A percentile compares a stretch with the other conserved stretches of the same genome.
Evolutionary conservation across 345 rosid genomes (phyloP).

Genomic region (Moringa oleifera): DNA sequence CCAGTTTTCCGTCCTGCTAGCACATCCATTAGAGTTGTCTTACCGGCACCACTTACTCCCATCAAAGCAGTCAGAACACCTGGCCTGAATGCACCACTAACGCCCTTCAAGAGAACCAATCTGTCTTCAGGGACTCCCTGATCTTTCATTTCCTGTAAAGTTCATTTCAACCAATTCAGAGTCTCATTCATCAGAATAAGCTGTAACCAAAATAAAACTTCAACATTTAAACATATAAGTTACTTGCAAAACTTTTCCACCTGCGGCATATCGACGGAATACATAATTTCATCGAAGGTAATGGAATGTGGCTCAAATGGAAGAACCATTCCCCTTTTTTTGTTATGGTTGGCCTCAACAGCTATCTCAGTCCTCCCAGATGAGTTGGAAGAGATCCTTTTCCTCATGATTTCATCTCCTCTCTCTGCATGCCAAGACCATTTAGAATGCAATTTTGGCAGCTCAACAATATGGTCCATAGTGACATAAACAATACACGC

Average conservation of each 20-base stretch:
- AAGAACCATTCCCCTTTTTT: slow-evolving; percentile 64
- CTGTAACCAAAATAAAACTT: no score
- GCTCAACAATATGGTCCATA: no score
- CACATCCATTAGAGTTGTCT: slow-evolving; percentile 87
- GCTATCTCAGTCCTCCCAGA: no score
- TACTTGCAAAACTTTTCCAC: slow-evolving; percentile 26
- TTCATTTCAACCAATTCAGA: no score
- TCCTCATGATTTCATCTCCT: slow-evolving; percentile 11
- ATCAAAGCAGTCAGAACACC: slow-evolving; percentile 80
- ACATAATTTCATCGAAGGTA: slow-evolving; percentile 47
- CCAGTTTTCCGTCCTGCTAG: slow-evolving; percentile 85
- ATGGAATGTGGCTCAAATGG: slow-evolving; percentile 69
- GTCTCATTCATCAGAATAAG: no score
- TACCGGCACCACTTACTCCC: slow-evolving; percentile 87
- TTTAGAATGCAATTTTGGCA: not conserved
- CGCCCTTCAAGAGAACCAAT: slow-evolving; percentile 61
- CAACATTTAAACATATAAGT: no score
- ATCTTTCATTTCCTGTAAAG: slow-evolving; percentile 45
- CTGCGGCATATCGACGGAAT: slow-evolving; percentile 80
- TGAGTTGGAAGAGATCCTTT: no score
- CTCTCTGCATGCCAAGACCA: slow-evolving; percentile 6
- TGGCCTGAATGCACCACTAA: slow-evolving; percentile 78
- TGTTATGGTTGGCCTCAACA: slow-evolving; percentile 14
- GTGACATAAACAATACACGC: no score
- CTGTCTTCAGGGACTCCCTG: slow-evolving; percentile 55